Base-by-base conservation (phyloP, 2,329 filamentous ascomycete genomes). In the Boeremia lycopersici region DNA sequence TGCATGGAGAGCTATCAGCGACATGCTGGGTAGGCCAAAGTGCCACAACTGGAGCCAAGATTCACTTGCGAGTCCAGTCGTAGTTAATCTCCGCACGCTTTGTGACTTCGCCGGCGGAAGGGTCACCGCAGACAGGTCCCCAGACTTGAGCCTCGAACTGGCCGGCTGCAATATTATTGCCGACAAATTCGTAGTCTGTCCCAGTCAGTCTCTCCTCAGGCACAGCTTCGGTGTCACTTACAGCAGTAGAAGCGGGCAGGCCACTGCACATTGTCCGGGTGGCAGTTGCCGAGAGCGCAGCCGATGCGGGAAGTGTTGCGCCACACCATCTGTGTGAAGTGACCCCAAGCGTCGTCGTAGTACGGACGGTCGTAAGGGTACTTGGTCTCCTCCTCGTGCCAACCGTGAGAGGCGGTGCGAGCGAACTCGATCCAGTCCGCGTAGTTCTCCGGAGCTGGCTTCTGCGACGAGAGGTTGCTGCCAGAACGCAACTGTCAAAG, bases 281-380 rank as follows among this genome's bases (percentile, higher is more conserved):
- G 55, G 61, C 72, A 74, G 48, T 67, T 58, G 15, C 61, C 63
- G 3, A 73, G 35, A 36, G 74, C 73, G 53, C 74, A 76, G 33
- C 74, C 74, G 28, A 76, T 56, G n/a, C 63, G 67, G 2, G 66
- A 60, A 11, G 64, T 66, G 56, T 72, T 70, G 43, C 72, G 71
- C 74, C 74, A 76, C 45, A 76, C 72, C 60, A 76, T 61, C 64
- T 76, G 74, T 6, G 71, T 69, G 63, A 76, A 76, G 63, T 76
- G 73, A 17, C 70, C 71, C 64, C 67, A 71, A 7, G 64, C 57
- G n/a, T 57, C 55, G 12, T 66, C 60, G 29, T 60, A 71, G 51
- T 64, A 56, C 5, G 71, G 72, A 17, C 69, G 59, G 43, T 66
- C 57, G 56, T 73, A 75, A 9, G 70, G 69, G 48, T 74, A 74